phyloP scores from a whole-genome alignment of 805 yeast genomes.

The Yarrowia deformans region DNA sequence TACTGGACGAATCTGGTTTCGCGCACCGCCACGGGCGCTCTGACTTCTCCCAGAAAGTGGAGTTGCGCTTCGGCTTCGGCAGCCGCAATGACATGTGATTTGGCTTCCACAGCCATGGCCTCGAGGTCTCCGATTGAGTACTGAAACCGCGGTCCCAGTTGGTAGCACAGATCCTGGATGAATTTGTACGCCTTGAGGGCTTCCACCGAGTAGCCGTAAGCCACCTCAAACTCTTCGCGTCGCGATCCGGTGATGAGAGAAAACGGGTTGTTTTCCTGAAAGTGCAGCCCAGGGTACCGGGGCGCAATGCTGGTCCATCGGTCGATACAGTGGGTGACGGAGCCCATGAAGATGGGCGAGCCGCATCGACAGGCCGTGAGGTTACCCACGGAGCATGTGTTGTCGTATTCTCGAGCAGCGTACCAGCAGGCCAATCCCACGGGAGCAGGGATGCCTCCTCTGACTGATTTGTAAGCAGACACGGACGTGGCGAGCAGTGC shows the following conservation, averaged over 20 bases:
- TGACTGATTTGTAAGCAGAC: slow-evolving; percentile 28
- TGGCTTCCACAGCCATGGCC: slow-evolving; percentile 10
- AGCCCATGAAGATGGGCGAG: slow-evolving; percentile 26
- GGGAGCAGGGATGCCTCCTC: slow-evolving; percentile 25
- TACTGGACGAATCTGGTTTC: slow-evolving; percentile 30
- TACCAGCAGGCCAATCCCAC: slow-evolving; percentile 37
- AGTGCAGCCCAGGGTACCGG: slow-evolving; percentile 18
- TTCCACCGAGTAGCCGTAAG: slow-evolving; percentile 14
- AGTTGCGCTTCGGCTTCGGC: slow-evolving; percentile 29
- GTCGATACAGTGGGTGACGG: slow-evolving; percentile 29
- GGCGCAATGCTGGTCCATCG: slow-evolving; percentile 25
- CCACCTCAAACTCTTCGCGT: slow-evolving; percentile 13
- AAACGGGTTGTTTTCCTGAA: slow-evolving; percentile 31
- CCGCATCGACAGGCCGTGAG: slow-evolving; percentile 28
- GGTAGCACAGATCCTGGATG: slow-evolving; percentile 30
- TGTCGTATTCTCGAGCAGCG: slow-evolving; percentile 33
- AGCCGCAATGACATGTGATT: neutral
- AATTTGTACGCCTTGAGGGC: slow-evolving; percentile 29
- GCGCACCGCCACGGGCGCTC: slow-evolving; percentile 18
- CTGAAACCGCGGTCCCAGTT: slow-evolving; percentile 15
- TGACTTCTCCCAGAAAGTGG: slow-evolving; percentile 28
- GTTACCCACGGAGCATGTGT: slow-evolving; percentile 25
- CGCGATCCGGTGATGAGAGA: slow-evolving; percentile 13
- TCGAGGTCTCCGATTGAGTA: slow-evolving; percentile 19
- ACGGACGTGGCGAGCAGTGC: slow-evolving; percentile 3